Base-by-base conservation (phyloP, 2,329 filamentous ascomycete species). In the Fusarium humuli region DNA sequence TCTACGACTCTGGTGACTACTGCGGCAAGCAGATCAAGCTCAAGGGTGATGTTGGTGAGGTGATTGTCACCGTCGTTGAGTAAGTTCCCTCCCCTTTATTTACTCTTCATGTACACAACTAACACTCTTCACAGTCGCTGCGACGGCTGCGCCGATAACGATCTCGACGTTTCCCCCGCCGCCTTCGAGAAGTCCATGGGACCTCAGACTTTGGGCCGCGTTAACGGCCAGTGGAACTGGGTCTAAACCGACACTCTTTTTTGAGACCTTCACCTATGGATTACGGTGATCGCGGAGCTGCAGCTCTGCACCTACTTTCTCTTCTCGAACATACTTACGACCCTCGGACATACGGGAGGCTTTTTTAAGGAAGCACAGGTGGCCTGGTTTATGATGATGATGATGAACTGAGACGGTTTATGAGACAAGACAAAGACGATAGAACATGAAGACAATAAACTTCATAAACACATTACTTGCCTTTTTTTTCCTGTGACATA, bases 1-100 rank as follows among this genome's bases (percentile, higher is more conserved):
- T 92, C 7, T 95, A 88, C 75, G 91, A 94, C 77, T 84, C 87
- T 0, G 82, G 82, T 2, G 80, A 81, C 6, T 76, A 81, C 2
- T 95, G 93, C 74, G 90, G 90, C 4, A 82, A 83, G 73, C 88
- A 84, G 77, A 86, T 96, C n/a, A 83, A 90, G 27, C 85, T 92
- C 29, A 82, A 80, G 48, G 81, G 89, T 61, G 80, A 81, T 34
- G 77, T 69, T 50, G 73, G 71, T 45, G 67, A 84, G 42, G 83
- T 89, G 14, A 87, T 90, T 69, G 84, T 92, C 27, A 89, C 81
- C 22, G 88, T 94, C 9, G 90, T 93, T 8, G 91, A 94, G 61
- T 64, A 57, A 40, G 49, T 40, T 13, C 5, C 13, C n/a, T 7
- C 34, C 16, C 9, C 16, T 7, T 4, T 23, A 7, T n/a, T 12